Base-by-base conservation (phyloP, 2,329 filamentous ascomycete species). In the Neurospora sp. region DNA sequence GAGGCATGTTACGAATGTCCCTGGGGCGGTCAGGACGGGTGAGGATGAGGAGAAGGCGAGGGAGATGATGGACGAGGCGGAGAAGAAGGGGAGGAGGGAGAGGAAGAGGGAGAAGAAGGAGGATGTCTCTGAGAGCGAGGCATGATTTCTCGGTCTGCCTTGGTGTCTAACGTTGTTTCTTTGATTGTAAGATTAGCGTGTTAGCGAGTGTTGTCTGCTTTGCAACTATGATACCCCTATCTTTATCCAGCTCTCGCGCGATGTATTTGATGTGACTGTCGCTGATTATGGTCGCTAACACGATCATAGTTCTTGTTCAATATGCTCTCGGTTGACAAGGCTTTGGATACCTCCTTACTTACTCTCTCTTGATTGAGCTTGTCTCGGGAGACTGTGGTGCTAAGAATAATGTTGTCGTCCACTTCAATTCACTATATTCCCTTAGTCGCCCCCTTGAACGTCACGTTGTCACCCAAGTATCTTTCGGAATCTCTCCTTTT, bases 1-100 rank as follows among this genome's bases (percentile, higher is more conserved):
- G 82, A 88, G 89, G 78, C 89, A 90, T 73, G 87, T 91, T 4
- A 84, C 89, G 13, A 84, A 84, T 3, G 75, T 88, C 68, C 82
- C 83, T 5, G 52, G 52, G n/a, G 78, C 80, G 10, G 70, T 69
- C 13, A 71, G 70, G 67, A 68, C 17, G 43, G 68, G 28, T 33
- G 58, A 19, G 23, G 38, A 17, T 40, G 58, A 28, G 11, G 67
- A 52, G n/a, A 39, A 36, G 38, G 36, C 42, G 42, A 67, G 19
- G 36, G 36, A n/a, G 17, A 40, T 40, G 36, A 46, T 4, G 6
- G 42, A 43, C 4, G 66, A 28, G 19, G 19, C 15, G 42, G 68
- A 67, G 66, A 33, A 67, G 43, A 8, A 43, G 40, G 13, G 7
- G 38, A 38, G 52, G 67, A 58, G 46, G 38, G 68, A 46, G 38